Percentiles rank a stretch among this genome's conserved stretches.
phyloP scores from a whole-genome alignment of 129 eudicot genomes.

The Erigeron canadensis region DNA sequence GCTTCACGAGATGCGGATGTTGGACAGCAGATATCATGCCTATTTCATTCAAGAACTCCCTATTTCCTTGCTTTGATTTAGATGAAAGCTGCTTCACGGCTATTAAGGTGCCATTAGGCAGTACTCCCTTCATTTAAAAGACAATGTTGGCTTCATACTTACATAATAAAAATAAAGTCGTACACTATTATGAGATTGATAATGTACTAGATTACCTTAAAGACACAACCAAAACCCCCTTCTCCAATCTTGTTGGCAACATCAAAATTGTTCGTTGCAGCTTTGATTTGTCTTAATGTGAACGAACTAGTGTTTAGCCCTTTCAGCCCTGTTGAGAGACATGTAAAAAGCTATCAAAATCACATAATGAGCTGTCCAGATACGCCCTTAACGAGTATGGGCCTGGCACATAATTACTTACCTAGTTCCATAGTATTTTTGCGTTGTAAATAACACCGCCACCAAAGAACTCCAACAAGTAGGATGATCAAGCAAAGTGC shows the following conservation, averaged over 20 bases:
- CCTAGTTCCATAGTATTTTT: constrained; percentile 37
- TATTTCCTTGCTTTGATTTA: constrained; percentile 79
- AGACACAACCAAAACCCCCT: constrained; percentile 82
- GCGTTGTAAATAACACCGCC: constrained; percentile 42
- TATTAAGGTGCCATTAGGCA: constrained; percentile 54
- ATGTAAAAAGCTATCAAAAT: no score
- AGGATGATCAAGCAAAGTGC: constrained; percentile 31
- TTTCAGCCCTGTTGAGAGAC: constrained; percentile 38
- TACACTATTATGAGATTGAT: neutral
- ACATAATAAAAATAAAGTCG: neutral
- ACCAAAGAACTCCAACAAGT: constrained; percentile 49
- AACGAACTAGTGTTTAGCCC: constrained; percentile 50
- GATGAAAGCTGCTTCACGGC: constrained; percentile 28
- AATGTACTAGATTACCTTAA: constrained; percentile 43
- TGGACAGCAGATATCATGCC: constrained; percentile 78
- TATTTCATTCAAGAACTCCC: constrained; percentile 71
- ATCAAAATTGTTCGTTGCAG: constrained; percentile 64
- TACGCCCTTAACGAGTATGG: no score
- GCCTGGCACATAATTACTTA: constrained; percentile 14
- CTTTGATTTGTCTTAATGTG: constrained; percentile 58
- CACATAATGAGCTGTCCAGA: no score
- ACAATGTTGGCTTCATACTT: neutral
- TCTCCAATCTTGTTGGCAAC: constrained; percentile 68
- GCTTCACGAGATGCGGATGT: constrained; percentile 71
- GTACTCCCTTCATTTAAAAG: constrained; percentile 44